Conservation (phyloP, 2,329 filamentous ascomycete genomes). For the Fusarium torreyae region DNA sequence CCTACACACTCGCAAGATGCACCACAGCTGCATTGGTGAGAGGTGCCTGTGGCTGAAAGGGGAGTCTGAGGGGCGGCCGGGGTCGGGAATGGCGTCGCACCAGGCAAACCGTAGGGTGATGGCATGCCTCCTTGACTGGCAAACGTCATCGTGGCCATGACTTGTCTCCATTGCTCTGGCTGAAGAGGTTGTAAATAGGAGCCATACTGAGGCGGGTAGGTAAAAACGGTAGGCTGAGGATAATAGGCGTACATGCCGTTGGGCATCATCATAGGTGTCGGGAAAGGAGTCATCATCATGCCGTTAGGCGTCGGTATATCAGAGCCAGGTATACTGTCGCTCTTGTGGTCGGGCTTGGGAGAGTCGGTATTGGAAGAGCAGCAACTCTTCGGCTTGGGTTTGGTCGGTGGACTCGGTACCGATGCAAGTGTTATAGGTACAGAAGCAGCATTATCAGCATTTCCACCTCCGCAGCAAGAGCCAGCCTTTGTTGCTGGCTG, state of each 20-base stretch:
- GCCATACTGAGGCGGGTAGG: conserved; percentile 68
- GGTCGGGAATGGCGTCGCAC: conserved; percentile 39
- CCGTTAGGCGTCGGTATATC: conserved; percentile 47
- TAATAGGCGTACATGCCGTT: conserved; percentile 60
- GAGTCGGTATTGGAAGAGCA: conserved; percentile 49
- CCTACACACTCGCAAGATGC: conserved; percentile 77
- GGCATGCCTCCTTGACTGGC: conserved; percentile 53
- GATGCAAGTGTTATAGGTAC: conserved; percentile 33
- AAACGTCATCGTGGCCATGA: conserved; percentile 60
- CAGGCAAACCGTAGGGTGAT: conserved; percentile 47
- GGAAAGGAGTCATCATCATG: conserved; percentile 57
- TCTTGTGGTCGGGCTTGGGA: conserved; percentile 39
- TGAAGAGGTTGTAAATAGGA: conserved; percentile 70
- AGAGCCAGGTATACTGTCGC: conserved; percentile 38
- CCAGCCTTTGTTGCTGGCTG: conserved; percentile 44
- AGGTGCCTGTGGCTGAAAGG: conserved; percentile 52
- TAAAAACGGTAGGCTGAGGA: conserved; percentile 63
- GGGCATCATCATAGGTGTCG: conserved; percentile 55
- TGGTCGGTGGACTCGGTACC: conserved; percentile 34
- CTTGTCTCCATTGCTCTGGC: conserved; percentile 67
- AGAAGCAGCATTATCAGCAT: conserved; percentile 13
- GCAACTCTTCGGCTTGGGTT: conserved; percentile 49
- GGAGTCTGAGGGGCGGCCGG: conserved; percentile 34
- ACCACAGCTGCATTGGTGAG: conserved; percentile 72
- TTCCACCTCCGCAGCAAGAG: conserved; percentile 57